Conservation (phyloP, 345 rosid species). For the Bretschneidera sinensis region DNA sequence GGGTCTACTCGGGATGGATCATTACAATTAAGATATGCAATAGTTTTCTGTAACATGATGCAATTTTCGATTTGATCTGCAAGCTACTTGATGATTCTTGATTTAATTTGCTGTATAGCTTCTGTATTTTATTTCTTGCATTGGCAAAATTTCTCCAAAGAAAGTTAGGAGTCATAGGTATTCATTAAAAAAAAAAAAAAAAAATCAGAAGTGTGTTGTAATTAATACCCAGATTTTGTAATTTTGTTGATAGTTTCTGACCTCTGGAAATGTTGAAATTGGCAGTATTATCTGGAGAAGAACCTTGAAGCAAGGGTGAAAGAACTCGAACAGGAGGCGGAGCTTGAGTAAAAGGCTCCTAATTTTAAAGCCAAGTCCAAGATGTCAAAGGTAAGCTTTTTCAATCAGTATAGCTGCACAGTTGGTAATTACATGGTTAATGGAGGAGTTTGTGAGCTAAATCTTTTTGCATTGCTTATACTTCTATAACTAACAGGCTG, state of each 20-base stretch:
- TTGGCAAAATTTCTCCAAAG: too few species aligned
- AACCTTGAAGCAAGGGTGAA: slow-evolving; percentile 82
- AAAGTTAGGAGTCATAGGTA: too few species aligned
- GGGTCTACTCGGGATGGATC: too few species aligned
- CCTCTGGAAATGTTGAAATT: not conserved
- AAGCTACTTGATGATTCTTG: too few species aligned
- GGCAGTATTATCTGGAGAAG: slow-evolving; percentile 91
- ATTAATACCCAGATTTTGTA: too few species aligned
- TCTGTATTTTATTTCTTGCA: too few species aligned
- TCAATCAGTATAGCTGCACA: not conserved
- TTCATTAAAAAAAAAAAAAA: too few species aligned
- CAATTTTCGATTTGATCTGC: too few species aligned
- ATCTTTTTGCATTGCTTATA: not conserved
- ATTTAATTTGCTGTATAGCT: too few species aligned
- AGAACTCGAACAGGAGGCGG: slow-evolving; percentile 74
- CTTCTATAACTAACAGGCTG: slow-evolving; percentile 43
- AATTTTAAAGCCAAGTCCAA: slow-evolving; percentile 91
- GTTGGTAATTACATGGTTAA: not conserved
- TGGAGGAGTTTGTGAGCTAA: not conserved
- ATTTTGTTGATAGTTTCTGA: not conserved
- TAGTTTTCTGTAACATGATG: too few species aligned
- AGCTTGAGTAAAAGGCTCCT: slow-evolving; percentile 84
- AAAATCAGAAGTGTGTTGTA: not conserved
- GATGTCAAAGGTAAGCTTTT: slow-evolving; percentile 70
- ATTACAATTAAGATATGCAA: too few species aligned